Conservation (phyloP, 352 stramenopile genomes). For the Pythium volutum region DNA sequence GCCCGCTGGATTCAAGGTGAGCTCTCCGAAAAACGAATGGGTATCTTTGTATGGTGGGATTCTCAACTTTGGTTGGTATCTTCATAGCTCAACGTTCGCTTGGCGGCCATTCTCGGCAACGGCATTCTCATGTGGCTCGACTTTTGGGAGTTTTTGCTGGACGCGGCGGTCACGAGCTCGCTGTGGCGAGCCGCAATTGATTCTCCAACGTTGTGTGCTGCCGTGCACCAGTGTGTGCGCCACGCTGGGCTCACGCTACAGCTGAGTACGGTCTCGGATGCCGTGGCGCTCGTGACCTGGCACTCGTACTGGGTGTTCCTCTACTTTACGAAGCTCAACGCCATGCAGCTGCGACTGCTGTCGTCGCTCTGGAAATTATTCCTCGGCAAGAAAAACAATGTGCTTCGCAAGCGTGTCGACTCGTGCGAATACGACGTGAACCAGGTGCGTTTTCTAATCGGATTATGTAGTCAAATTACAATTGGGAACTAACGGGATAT, state of each 20-base stretch:
- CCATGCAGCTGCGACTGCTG: constrained; percentile 75
- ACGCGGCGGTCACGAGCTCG: constrained; percentile 9
- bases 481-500: background rate
- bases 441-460: constrained; percentile 36
- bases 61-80: no score
- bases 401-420: constrained; percentile 91
- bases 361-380: constrained; percentile 92
- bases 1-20: constrained; percentile 71
- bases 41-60: background rate
- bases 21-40: background rate
- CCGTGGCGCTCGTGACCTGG: constrained; percentile 69
- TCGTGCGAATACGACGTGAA: constrained; percentile 93
- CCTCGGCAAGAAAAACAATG: constrained; percentile 93
- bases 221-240: constrained; percentile 6
- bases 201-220: background rate
- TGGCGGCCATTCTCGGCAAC: constrained; percentile 86
- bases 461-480: no score
- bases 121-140: constrained; percentile 79
- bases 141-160: constrained; percentile 62
- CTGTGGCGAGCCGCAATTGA: constrained; percentile 17
- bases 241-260: constrained; percentile 70
- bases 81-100: constrained; percentile 73
- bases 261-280: constrained; percentile 66
- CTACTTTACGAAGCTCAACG: constrained; percentile 86
- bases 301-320: constrained; percentile 87